Percentiles rank a stretch among this genome's conserved stretches.
These are phyloP conservation scores for Fusarium solani-melongenae DNA, from an alignment of 2,329 filamentous ascomycete genomes.

Conservation along the genomic window DNA sequence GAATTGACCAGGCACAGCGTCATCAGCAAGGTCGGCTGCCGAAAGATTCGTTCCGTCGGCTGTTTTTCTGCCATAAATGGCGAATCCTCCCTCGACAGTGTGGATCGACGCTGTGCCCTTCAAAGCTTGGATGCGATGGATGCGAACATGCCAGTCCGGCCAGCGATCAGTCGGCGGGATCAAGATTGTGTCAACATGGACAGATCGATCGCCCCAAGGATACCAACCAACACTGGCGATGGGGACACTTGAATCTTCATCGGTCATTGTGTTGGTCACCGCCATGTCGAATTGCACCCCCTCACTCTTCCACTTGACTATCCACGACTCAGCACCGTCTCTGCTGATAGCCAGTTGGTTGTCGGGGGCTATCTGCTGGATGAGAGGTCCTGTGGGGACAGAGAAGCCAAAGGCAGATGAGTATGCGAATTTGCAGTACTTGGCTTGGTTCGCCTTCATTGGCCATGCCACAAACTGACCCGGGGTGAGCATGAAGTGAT, in stretches of 20 bases:
- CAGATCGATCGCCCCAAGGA: constrained; percentile 43
- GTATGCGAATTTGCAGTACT: constrained; percentile 61
- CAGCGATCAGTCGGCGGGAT: constrained; percentile 45
- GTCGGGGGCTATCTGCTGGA: constrained; percentile 50
- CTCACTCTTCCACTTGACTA: constrained; percentile 44
- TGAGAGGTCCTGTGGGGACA: constrained; percentile 52
- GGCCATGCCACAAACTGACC: constrained; percentile 53
- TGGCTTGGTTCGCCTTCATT: constrained; percentile 55
- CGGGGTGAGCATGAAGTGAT: constrained; percentile 56
- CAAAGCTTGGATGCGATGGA: constrained; percentile 34
- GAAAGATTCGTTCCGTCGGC: constrained; percentile 20
- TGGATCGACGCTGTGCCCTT: neutral
- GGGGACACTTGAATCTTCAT: fast-evolving
- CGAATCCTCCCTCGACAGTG: constrained; percentile 34
- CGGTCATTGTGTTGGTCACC: neutral
- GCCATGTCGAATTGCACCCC: neutral
- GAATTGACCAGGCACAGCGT: neutral
- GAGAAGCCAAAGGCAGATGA: constrained; percentile 60
- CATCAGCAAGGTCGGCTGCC: fast-evolving
- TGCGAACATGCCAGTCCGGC: constrained; percentile 49
- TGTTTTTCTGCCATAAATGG: constrained; percentile 13
- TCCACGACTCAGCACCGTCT: constrained; percentile 47
- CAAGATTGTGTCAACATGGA: constrained; percentile 43
- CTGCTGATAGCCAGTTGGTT: constrained; percentile 45
- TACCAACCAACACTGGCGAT: constrained; percentile 29